Percentiles rank a stretch among this genome's conserved stretches.
Conservation (phyloP, 257 asterid species). For the Solanum pimpinellifolium region DNA sequence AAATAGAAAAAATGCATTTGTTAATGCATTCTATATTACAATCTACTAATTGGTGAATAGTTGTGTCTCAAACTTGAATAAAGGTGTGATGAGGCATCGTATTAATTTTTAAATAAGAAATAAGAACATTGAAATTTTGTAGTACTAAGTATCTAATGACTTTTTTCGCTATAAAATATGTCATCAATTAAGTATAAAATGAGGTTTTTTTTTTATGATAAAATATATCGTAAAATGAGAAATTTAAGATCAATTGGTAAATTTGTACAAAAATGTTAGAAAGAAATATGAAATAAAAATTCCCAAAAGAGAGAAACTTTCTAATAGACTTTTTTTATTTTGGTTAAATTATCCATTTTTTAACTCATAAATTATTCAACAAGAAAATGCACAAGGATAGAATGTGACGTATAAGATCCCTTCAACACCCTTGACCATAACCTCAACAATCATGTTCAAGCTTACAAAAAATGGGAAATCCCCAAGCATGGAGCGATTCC, state of each 20-base stretch:
- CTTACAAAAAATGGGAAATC: too few species aligned
- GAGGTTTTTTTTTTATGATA: too few species aligned
- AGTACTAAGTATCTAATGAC: too few species aligned
- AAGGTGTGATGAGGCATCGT: too few species aligned
- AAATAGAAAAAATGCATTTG: neutral
- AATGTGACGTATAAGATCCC: neutral
- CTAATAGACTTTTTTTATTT: neutral
- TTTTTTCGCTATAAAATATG: too few species aligned
- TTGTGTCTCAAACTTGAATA: neutral
- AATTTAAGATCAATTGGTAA: neutral
- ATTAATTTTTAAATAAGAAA: too few species aligned
- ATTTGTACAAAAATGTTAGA: neutral
- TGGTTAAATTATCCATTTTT: neutral
- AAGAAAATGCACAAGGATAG: neutral
- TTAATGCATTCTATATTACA: too few species aligned
- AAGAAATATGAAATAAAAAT: neutral
- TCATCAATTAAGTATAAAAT: too few species aligned
- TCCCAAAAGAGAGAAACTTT: neutral
- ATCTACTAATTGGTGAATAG: too few species aligned
- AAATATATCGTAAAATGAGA: too few species aligned
- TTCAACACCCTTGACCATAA: neutral
- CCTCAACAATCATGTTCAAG: neutral
- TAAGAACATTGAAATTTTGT: too few species aligned
- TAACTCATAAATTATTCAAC: neutral
- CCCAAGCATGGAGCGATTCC: neutral